phyloP scores from a whole-genome alignment of 177 flowering plant genomes.

The Vitis hybrid region DNA sequence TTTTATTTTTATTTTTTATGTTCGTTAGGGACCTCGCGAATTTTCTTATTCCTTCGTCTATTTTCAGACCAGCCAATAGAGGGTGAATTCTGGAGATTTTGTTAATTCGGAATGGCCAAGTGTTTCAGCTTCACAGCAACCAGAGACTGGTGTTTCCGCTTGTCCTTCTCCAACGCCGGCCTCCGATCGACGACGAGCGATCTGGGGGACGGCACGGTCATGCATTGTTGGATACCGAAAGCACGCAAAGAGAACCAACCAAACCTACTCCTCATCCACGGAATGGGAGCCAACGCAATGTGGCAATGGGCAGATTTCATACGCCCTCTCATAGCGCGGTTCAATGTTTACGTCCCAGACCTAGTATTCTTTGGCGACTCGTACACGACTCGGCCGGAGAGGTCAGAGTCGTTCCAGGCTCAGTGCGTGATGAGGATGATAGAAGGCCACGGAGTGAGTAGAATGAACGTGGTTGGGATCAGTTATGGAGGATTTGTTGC shows the following conservation, averaged over 20 bases:
- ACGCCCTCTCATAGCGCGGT: constrained; percentile 28
- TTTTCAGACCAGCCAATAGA: too few relatives aligned
- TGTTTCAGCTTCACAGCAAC: constrained; percentile 45
- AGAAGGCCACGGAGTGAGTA: constrained; percentile 32
- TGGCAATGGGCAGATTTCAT: constrained; percentile 55
- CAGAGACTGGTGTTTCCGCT: constrained; percentile 31
- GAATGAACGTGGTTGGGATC: constrained; percentile 39
- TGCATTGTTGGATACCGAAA: constrained; percentile 66
- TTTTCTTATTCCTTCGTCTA: too few relatives aligned
- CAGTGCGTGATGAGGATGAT: constrained; percentile 39
- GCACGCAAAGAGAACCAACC: constrained; percentile 24
- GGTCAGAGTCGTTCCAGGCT: constrained; percentile 64
- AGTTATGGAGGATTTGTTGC: constrained; percentile 73
- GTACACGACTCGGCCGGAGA: constrained; percentile 39
- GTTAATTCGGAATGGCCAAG: constrained; percentile 24
- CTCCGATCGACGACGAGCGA: constrained; percentile 43
- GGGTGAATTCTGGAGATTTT: too few relatives aligned
- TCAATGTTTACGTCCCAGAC: constrained; percentile 67
- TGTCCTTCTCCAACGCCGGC: constrained; percentile 40
- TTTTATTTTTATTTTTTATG: too few relatives aligned
- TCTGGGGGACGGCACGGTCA: constrained; percentile 52
- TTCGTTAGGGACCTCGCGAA: too few relatives aligned
- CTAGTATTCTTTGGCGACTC: constrained; percentile 69
- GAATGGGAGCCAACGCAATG: constrained; percentile 68
- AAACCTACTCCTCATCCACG: constrained; percentile 53